Percentiles rank a stretch among this genome's conserved stretches.
Conservation (phyloP, 1,139 yeast species). For the Wickerhamiella pararugosa region DNA sequence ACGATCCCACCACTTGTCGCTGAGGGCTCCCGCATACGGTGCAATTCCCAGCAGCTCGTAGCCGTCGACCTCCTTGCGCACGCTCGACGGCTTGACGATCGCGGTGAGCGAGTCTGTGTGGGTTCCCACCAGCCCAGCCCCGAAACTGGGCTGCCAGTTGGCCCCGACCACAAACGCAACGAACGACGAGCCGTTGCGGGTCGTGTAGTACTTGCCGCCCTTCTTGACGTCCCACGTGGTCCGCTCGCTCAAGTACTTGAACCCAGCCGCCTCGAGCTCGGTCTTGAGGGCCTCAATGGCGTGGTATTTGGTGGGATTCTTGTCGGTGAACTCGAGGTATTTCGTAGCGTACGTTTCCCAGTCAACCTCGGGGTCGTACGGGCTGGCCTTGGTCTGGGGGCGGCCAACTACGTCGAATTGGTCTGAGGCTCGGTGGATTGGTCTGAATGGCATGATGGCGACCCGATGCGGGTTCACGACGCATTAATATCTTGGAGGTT, state of each 20-base stretch:
- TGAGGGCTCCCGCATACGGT: constrained; percentile 79
- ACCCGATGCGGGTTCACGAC: too few relatives aligned
- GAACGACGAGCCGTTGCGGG: constrained; percentile 65
- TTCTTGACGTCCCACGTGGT: constrained; percentile 53
- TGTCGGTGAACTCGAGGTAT: constrained; percentile 67
- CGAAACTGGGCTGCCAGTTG: constrained; percentile 63
- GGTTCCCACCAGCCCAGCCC: constrained; percentile 67
- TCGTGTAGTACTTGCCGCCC: constrained; percentile 60
- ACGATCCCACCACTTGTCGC: constrained; percentile 76
- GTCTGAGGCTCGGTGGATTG: constrained; percentile 9
- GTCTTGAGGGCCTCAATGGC: constrained; percentile 47
- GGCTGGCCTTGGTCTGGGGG: constrained; percentile 6
- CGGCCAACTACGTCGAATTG: constrained; percentile 16
- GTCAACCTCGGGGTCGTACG: constrained; percentile 14
- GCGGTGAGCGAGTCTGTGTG: constrained; percentile 60
- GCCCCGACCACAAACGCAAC: constrained; percentile 77
- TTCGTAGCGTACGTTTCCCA: constrained; percentile 26
- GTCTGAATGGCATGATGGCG: not conserved
- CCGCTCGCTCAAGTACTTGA: constrained; percentile 53
- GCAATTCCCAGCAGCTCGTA: constrained; percentile 84
- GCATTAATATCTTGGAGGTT: too few relatives aligned
- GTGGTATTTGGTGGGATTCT: constrained; percentile 86
- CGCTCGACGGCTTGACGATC: constrained; percentile 67
- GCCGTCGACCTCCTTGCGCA: constrained; percentile 51
- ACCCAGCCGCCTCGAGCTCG: constrained; percentile 23